Evolutionary conservation across 768 basidiomycete genomes (phyloP).

Genomic region (Hypholoma sublateritium): DNA sequence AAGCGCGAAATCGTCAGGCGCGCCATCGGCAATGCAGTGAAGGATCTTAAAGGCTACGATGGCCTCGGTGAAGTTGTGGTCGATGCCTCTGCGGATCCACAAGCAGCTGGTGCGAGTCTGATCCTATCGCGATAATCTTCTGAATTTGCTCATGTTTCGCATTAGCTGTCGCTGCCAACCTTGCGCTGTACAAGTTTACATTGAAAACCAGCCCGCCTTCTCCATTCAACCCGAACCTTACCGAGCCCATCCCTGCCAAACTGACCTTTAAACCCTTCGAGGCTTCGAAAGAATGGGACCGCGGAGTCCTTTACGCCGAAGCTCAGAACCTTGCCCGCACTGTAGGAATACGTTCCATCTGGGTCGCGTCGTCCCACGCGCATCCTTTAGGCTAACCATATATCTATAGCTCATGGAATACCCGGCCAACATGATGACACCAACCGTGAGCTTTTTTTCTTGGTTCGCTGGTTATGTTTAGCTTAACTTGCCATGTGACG

Average conservation of each 20-base stretch:
- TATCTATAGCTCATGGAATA: slow-evolving; percentile 70
- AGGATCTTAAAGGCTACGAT: slow-evolving; percentile 61
- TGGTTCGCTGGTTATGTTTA: neutral
- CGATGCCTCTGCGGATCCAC: slow-evolving; percentile 67
- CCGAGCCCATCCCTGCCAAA: slow-evolving; percentile 49
- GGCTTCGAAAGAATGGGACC: slow-evolving; percentile 63
- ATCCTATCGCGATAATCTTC: neutral
- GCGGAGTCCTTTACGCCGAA: slow-evolving; percentile 69
- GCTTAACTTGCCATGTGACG: no score
- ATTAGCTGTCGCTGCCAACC: slow-evolving; percentile 73
- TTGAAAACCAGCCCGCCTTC: slow-evolving; percentile 75
- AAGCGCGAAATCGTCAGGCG: slow-evolving; percentile 70
- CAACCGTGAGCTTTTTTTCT: slow-evolving; percentile 50
- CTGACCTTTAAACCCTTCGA: slow-evolving; percentile 46
- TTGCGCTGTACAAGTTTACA: slow-evolving; percentile 75
- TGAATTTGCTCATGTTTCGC: neutral
- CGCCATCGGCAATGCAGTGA: slow-evolving; percentile 72
- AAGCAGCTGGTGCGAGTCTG: slow-evolving; percentile 65
- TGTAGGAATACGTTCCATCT: slow-evolving; percentile 33
- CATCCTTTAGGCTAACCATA: neutral
- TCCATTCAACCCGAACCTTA: slow-evolving; percentile 60
- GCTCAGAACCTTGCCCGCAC: slow-evolving; percentile 83
- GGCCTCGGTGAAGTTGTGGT: slow-evolving; percentile 61
- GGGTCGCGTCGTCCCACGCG: neutral
- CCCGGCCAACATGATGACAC: slow-evolving; percentile 85